Conservation (phyloP, 2,329 filamentous ascomycete species). For the Juglanconis oblonga region DNA sequence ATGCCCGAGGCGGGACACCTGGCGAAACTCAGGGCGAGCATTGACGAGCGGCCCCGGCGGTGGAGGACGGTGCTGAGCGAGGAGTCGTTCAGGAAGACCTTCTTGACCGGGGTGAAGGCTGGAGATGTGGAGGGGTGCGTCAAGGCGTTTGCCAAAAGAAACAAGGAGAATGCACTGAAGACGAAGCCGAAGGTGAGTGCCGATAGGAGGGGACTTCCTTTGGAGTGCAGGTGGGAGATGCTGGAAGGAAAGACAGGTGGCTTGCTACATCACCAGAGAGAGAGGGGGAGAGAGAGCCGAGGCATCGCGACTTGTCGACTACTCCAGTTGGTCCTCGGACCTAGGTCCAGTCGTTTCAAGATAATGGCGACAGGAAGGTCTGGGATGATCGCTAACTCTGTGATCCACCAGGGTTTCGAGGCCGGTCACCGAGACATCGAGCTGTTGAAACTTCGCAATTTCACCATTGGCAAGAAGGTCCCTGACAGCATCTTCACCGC, state of each 20-base stretch:
- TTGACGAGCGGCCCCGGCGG: slow-evolving; percentile 69
- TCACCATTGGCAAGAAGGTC: slow-evolving; percentile 67
- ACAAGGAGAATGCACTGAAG: slow-evolving; percentile 75
- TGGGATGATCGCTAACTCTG: slow-evolving; percentile 1
- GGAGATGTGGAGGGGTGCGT: slow-evolving; percentile 58
- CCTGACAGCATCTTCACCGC: slow-evolving; percentile 62
- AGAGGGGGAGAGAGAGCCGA: too few species aligned
- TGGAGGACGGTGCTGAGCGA: slow-evolving; percentile 67
- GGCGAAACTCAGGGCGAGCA: slow-evolving; percentile 65
- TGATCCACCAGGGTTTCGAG: slow-evolving; percentile 62
- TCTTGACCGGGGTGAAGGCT: slow-evolving; percentile 56
- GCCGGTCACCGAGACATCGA: slow-evolving; percentile 75
- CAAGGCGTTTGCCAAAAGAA: slow-evolving; percentile 67
- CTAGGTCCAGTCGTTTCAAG: too few species aligned
- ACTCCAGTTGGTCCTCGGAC: too few species aligned
- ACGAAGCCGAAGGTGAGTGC: slow-evolving; percentile 74
- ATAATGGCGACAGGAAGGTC: neutral
- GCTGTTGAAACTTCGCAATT: slow-evolving; percentile 76
- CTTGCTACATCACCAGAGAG: too few species aligned
- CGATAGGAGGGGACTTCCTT: neutral
- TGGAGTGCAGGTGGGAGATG: too few species aligned
- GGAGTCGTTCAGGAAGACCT: slow-evolving; percentile 58
- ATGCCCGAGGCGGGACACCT: slow-evolving; percentile 68
- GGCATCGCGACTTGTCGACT: too few species aligned
- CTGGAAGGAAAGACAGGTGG: too few species aligned